Evolutionary conservation across 331 rosid species (phyloP), one percentile per base, ranked within the genome.

Genomic region (Pyracantha coccinea): DNA sequence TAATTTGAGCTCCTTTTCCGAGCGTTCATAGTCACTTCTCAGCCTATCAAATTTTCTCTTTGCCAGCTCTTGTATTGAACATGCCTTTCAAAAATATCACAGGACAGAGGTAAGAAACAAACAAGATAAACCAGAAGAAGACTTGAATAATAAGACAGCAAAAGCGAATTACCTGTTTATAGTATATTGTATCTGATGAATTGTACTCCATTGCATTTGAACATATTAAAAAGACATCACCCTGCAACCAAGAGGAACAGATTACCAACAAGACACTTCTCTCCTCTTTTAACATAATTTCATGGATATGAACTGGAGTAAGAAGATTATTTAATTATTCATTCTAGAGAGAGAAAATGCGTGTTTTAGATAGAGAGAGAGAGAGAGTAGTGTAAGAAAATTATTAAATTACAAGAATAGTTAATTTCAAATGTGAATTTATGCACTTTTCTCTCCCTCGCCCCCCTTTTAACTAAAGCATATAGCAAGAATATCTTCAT

Each of bases 181-280:
- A 81, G 89, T 93, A 93, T 84, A 91, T 66, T 21, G 98, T 93
- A 21, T 93, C 98, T 1, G 96, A 70, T 25, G 94, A 71, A 88
- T 93, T 93, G 80, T 93, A 93, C 75, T 86, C 89, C 97, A 89
- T 93, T 77, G 98, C 97, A 24, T 93, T 93, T 76, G 96, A 87
- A 84, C 96, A 91, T 73, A 93, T 88, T 72, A 93, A 76, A 73
- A 85, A 88, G 52, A 93, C 66, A 69, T 93, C 98, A 81, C 82
- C 85, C 98, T 93, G 97, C 88, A 84, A 77, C 76, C 66, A 83
- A 84, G 66, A 84, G 77, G 45, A 79, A 59, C 80, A 81, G 27
- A 29, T 81, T 66, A 80, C 50, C 20, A 20, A 25, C 27, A 60
- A 10, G 50, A 61, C 17, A 71, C 29, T 41, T 28, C 15, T 38